Conservation (phyloP, 148 eudicot genomes). For the Rhododendron mucronatum region DNA sequence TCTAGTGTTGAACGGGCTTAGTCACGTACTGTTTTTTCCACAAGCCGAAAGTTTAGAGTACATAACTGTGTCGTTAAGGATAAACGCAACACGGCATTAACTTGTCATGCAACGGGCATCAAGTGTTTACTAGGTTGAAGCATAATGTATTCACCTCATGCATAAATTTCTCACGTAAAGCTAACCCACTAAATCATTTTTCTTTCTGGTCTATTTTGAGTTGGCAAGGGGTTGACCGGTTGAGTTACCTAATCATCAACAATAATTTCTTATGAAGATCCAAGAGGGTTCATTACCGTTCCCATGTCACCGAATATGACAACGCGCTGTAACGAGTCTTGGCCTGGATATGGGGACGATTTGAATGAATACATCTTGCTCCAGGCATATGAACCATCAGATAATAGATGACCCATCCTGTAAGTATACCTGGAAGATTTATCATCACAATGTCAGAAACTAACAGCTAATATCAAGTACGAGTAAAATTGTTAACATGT, state of each 20-base stretch:
- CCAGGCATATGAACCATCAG: constrained; percentile 63
- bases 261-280: background rate
- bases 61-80: background rate
- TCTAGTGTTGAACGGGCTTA: background rate
- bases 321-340: constrained; percentile 77
- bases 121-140: background rate
- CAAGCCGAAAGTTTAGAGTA: background rate
- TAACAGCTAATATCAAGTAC: background rate
- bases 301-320: constrained; percentile 91
- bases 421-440: constrained; percentile 55
- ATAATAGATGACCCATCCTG: constrained; percentile 63
- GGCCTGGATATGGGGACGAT: constrained; percentile 81
- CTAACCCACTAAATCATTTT: background rate
- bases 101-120: background rate
- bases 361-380: constrained; percentile 65
- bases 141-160: background rate
- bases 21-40: background rate
- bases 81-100: background rate
- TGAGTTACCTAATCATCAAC: background rate
- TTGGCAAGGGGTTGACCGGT: background rate
- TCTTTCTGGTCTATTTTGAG: background rate
- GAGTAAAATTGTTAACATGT: background rate
- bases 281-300: constrained; percentile 42
- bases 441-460: background rate
- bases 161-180: background rate